phyloP scores from a whole-genome alignment of 2,329 filamentous ascomycete genomes.

The Penicillium occitanis region DNA sequence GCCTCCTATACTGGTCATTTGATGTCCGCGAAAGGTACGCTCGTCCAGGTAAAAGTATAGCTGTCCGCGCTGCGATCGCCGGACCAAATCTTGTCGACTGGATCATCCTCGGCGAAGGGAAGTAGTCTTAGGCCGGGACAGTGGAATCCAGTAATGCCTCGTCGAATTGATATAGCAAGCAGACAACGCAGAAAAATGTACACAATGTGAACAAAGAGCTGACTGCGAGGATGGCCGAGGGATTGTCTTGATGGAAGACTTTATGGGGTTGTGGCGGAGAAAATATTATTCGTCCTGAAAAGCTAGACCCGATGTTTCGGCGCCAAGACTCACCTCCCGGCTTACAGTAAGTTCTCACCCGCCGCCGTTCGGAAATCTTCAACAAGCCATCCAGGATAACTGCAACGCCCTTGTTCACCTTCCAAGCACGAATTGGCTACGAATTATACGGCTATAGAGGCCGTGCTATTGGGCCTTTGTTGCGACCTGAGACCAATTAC shows the following conservation, averaged over 20 bases:
- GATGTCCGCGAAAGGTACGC: conserved; percentile 33
- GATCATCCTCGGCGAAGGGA: conserved; percentile 38
- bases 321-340: conserved; percentile 22
- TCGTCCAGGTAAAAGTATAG: conserved; percentile 38
- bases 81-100: conserved; percentile 35
- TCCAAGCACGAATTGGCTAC: background rate
- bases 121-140: conserved; percentile 1
- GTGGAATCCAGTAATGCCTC: background rate
- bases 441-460: background rate
- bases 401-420: background rate
- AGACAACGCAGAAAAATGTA: conserved; percentile 12
- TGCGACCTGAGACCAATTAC: background rate
- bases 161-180: background rate
- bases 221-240: conserved; percentile 19
- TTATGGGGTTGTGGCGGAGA: conserved; percentile 22
- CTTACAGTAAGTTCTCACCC: background rate
- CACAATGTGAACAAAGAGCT: conserved; percentile 29
- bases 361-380: conserved; percentile 10
- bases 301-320: conserved; percentile 21
- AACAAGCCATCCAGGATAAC: background rate
- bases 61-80: conserved; percentile 38
- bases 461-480: background rate
- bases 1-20: conserved; percentile 30
- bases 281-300: conserved; percentile 26
- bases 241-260: conserved; percentile 9